Evolutionary conservation across 2,329 filamentous ascomycete genomes (phyloP).

Genomic region (Neofusicoccum sp.): DNA sequence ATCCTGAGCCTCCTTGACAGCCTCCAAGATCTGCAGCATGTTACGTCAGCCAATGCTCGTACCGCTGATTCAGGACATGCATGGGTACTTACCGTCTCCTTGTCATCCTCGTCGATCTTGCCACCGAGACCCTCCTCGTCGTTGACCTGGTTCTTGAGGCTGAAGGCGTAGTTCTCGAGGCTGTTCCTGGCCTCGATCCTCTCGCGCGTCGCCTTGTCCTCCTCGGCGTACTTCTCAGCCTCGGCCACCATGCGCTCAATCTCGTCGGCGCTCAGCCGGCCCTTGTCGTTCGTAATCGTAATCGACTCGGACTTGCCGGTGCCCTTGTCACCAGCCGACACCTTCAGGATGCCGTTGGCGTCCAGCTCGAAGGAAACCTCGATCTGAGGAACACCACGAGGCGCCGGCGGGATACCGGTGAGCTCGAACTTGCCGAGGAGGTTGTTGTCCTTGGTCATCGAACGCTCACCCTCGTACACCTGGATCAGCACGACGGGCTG

Average conservation of each 20-base stretch:
- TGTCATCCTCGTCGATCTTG: conserved; percentile 98
- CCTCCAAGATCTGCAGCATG: conserved; percentile 69
- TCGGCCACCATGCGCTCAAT: conserved; percentile 99
- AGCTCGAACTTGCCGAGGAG: conserved; percentile 97
- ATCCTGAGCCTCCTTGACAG: conserved; percentile 93
- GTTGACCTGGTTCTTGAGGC: conserved; percentile 97
- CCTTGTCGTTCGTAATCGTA: conserved; percentile 99
- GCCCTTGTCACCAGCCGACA: conserved; percentile 94
- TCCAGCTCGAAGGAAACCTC: conserved; percentile 98
- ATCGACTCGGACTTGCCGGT: conserved; percentile 97
- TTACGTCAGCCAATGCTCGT: conserved; percentile 34
- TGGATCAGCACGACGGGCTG: conserved; percentile 94
- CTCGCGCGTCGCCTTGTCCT: conserved; percentile 97
- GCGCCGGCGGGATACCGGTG: conserved; percentile 89
- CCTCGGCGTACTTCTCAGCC: conserved; percentile 97
- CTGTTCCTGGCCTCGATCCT: conserved; percentile 95
- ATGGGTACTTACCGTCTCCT: conserved; percentile 66
- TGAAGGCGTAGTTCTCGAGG: conserved; percentile 99
- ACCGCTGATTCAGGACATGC: not conserved
- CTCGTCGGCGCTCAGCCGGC: conserved; percentile 90
- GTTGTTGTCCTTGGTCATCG: conserved; percentile 97
- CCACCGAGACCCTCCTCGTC: conserved; percentile 71
- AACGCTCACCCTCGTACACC: conserved; percentile 90
- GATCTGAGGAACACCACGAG: conserved; percentile 95
- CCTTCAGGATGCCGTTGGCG: conserved; percentile 97